phyloP scores from a whole-genome alignment of 2,329 filamentous ascomycete species.

The Talaromyces sp. region DNA sequence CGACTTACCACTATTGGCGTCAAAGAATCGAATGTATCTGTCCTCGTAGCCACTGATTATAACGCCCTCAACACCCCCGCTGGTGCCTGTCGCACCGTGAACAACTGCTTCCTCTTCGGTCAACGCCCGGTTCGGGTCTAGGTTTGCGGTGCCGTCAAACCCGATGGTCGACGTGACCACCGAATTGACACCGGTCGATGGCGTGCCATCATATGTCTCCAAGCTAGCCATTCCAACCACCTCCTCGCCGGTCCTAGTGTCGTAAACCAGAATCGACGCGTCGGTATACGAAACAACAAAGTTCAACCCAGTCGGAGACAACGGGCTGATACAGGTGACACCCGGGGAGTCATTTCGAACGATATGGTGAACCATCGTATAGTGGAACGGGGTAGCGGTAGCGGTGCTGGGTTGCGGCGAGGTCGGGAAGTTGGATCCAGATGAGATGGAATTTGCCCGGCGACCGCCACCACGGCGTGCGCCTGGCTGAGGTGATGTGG shows the following conservation, averaged over 20 bases:
- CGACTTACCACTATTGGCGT: conserved; percentile 92
- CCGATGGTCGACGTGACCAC: conserved; percentile 83
- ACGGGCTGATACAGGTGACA: conserved; percentile 86
- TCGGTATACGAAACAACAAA: conserved; percentile 94
- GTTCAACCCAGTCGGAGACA: conserved; percentile 75
- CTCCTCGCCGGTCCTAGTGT: conserved; percentile 87
- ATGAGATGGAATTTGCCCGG: conserved; percentile 88
- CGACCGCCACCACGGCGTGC: conserved; percentile 71
- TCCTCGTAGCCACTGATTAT: conserved; percentile 97
- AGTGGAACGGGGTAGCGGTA: conserved; percentile 78
- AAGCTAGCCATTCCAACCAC: conserved; percentile 87
- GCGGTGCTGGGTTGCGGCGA: conserved; percentile 85
- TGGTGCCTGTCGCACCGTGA: conserved; percentile 77
- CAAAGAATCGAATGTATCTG: conserved; percentile 92
- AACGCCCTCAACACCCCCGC: conserved; percentile 81
- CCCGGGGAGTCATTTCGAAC: conserved; percentile 64
- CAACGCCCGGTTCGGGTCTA: conserved; percentile 60
- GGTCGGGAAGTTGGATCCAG: conserved; percentile 84
- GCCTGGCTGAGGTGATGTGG: conserved; percentile 73
- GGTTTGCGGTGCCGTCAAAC: conserved; percentile 60
- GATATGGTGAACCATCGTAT: conserved; percentile 85
- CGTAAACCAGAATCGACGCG: conserved; percentile 84
- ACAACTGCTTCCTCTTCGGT: conserved; percentile 65
- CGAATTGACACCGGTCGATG: conserved; percentile 78
- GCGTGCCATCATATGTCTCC: conserved; percentile 88